Evolutionary conservation across 345 rosid species (phyloP).

Genomic region (Carallia brachiata): DNA sequence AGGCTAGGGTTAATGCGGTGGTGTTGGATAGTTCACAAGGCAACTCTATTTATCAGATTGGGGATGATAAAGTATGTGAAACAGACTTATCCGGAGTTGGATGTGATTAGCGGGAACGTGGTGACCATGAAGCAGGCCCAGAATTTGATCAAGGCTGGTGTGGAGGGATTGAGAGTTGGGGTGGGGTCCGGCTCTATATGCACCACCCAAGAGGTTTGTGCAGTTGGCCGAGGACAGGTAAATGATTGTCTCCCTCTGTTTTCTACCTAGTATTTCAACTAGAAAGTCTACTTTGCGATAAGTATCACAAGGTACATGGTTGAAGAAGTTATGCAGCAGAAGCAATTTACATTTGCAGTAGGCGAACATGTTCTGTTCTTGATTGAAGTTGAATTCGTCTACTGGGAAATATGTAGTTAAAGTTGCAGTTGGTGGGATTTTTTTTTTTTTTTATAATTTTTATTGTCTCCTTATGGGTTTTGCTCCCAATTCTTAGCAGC

Average conservation of each 20-base stretch:
- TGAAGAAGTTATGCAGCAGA: no score
- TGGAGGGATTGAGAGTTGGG: constrained; percentile 82
- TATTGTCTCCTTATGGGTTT: no score
- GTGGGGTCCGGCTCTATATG: constrained; percentile 98
- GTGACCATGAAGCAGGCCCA: constrained; percentile 85
- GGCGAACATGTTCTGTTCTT: no score
- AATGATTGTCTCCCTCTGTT: not conserved
- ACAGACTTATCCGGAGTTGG: constrained; percentile 62
- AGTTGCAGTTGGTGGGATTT: no score
- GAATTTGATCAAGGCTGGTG: constrained; percentile 79
- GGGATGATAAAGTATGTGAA: constrained; percentile 82
- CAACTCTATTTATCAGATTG: constrained; percentile 77
- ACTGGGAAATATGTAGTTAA: no score
- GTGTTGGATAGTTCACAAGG: constrained; percentile 95
- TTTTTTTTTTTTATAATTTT: no score
- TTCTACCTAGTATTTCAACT: no score
- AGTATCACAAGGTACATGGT: no score
- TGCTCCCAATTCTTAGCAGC: no score
- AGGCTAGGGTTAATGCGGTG: constrained; percentile 62
- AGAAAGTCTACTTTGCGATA: no score
- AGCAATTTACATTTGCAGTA: no score
- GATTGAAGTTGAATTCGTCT: no score
- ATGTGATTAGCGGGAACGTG: constrained; percentile 74
- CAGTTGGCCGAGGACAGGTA: constrained; percentile 98
- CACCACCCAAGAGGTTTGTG: constrained; percentile 97